These are phyloP conservation scores for Euryodendron excelsum DNA, from an alignment of 148 eudicot species.

Conservation along the genomic window DNA sequence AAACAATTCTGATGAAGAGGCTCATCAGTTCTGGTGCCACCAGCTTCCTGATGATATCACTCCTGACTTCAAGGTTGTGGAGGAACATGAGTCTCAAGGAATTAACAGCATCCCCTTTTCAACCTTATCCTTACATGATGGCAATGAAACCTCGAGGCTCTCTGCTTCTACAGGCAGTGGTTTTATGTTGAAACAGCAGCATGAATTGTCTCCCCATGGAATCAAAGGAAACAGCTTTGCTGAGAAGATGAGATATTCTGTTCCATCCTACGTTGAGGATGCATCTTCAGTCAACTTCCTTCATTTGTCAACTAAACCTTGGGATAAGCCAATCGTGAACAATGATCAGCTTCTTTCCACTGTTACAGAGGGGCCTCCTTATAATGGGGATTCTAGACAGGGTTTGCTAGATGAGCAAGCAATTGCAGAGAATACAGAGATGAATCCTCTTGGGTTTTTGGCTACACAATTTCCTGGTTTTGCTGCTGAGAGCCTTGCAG, in stretches of 20 bases:
- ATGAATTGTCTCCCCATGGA: conserved; percentile 41
- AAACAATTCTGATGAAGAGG: conserved; percentile 82
- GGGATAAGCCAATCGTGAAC: conserved; percentile 52
- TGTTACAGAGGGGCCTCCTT: conserved; percentile 38
- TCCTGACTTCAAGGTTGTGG: conserved; percentile 76
- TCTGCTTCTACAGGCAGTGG: conserved; percentile 40
- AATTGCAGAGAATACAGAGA: conserved; percentile 34
- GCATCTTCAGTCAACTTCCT: conserved; percentile 46
- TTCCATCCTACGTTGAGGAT: conserved; percentile 48
- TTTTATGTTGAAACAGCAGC: conserved; percentile 47
- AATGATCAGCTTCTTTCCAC: conserved; percentile 46
- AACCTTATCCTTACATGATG: conserved; percentile 55
- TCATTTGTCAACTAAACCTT: conserved; percentile 40
- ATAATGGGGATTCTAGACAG: conserved; percentile 35
- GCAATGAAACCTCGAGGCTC: conserved; percentile 35
- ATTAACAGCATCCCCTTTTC: conserved; percentile 56
- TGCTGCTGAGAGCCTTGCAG: conserved; percentile 88
- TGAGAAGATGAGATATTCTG: conserved; percentile 46
- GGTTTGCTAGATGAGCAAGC: conserved; percentile 46
- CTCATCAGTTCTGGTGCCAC: conserved; percentile 79
- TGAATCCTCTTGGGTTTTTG: conserved; percentile 68
- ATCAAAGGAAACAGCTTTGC: conserved; percentile 37
- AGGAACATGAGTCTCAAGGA: conserved; percentile 53
- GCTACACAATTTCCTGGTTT: conserved; percentile 91
- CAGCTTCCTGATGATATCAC: conserved; percentile 97